Percentiles rank a stretch among this genome's conserved stretches.
Conservation (phyloP, 1,139 yeast species). For the Candida tetrigidarum region DNA sequence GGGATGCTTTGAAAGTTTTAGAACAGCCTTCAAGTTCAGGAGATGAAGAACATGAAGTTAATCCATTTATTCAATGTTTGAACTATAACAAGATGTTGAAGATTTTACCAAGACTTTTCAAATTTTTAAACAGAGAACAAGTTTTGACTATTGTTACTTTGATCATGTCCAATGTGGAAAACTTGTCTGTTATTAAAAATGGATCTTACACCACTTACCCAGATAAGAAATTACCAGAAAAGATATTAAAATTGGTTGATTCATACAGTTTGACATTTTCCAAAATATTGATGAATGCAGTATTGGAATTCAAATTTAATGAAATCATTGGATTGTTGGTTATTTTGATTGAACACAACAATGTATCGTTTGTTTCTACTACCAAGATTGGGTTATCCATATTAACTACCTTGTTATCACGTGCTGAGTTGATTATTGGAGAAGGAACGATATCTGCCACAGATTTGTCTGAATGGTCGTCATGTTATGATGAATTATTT, state of each 20-base stretch:
- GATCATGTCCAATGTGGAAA: constrained; percentile 80
- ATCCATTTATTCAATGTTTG: constrained; percentile 85
- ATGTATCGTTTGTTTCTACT: constrained; percentile 73
- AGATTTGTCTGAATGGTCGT: constrained; percentile 73
- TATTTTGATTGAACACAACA: constrained; percentile 71
- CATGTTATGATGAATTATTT: constrained; percentile 82
- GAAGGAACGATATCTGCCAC: constrained; percentile 67
- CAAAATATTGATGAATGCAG: constrained; percentile 83
- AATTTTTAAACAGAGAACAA: constrained; percentile 79
- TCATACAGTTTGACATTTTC: constrained; percentile 81
- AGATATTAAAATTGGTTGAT: constrained; percentile 68
- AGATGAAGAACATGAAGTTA: constrained; percentile 51
- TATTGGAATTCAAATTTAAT: constrained; percentile 80
- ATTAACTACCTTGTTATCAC: constrained; percentile 84
- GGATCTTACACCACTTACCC: constrained; percentile 77
- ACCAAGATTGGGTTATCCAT: constrained; percentile 89
- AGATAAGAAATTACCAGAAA: constrained; percentile 55
- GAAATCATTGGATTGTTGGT: constrained; percentile 85
- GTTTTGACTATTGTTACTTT: constrained; percentile 78
- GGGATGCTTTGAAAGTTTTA: constrained; percentile 78
- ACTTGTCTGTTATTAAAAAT: constrained; percentile 74
- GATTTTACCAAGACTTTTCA: constrained; percentile 85
- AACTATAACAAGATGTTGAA: constrained; percentile 89
- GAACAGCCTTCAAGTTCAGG: constrained; percentile 53
- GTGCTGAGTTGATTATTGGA: constrained; percentile 92